Evolutionary conservation across 352 stramenopile genomes (phyloP).

Genomic region (Globisporangium recalcitrans): DNA sequence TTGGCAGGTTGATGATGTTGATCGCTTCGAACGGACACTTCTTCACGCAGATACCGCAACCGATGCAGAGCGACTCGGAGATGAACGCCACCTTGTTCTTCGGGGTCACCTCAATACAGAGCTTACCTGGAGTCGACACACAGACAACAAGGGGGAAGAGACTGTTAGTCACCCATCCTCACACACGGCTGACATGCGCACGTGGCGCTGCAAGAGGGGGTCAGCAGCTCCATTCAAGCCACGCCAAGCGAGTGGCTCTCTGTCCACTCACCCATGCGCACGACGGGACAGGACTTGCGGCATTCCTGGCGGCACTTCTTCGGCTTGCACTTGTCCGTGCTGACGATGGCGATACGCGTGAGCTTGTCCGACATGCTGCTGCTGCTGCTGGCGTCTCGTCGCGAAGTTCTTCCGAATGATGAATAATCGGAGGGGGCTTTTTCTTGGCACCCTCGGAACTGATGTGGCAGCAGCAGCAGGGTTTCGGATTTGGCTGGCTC

Average conservation of each 20-base stretch:
- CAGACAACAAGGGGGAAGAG: background rate
- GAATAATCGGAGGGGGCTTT: constrained; percentile 3
- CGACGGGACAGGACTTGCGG: constrained; percentile 98
- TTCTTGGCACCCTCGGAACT: constrained; percentile 24
- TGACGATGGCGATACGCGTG: constrained; percentile 98
- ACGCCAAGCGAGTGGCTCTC: background rate
- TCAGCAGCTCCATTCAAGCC: background rate
- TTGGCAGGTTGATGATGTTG: constrained; percentile 99
- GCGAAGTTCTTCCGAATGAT: background rate
- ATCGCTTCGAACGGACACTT: constrained; percentile 99
- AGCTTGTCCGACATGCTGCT: constrained; percentile 84
- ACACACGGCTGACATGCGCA: background rate
- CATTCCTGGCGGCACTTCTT: constrained; percentile 99
- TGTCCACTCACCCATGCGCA: constrained; percentile 88
- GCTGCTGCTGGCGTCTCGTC: constrained; percentile 11
- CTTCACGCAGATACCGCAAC: constrained; percentile 99
- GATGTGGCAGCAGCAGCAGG: background rate
- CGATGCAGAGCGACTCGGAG: constrained; percentile 98
- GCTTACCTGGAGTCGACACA: constrained; percentile 73
- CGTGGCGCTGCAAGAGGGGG: background rate
- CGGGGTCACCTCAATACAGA: constrained; percentile 98
- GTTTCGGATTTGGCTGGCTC: constrained; percentile 21
- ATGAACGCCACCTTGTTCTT: constrained; percentile 98
- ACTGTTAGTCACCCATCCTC: constrained; percentile 9
- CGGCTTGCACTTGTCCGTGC: constrained; percentile 98